phyloP scores from a whole-genome alignment of 495 filamentous ascomycete species.

The Collariella sp. region DNA sequence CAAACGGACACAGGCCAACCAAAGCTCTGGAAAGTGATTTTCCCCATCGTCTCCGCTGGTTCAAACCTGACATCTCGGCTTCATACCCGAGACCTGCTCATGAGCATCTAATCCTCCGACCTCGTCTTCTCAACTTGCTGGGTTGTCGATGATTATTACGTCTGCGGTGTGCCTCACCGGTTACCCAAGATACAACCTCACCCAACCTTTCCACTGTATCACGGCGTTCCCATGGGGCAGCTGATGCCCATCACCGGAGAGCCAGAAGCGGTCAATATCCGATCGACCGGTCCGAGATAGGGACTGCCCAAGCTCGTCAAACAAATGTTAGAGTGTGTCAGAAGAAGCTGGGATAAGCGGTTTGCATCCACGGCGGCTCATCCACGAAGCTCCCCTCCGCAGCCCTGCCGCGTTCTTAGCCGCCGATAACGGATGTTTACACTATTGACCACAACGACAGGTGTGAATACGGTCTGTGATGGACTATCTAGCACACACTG shows the following conservation, averaged over 20 bases:
- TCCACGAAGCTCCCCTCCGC: background rate
- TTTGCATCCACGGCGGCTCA: background rate
- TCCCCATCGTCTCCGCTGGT: too few relatives aligned
- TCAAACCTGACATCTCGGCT: too few relatives aligned
- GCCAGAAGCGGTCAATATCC: conserved; percentile 9
- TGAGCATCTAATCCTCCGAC: too few relatives aligned
- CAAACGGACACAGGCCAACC: too few relatives aligned
- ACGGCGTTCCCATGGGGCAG: background rate
- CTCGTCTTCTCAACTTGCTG: too few relatives aligned
- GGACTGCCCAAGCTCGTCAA: background rate
- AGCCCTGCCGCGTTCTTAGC: background rate
- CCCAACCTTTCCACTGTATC: background rate
- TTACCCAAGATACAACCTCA: background rate
- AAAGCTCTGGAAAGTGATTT: too few relatives aligned
- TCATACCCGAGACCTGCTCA: too few relatives aligned
- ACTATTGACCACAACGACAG: background rate
- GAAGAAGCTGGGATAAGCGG: background rate
- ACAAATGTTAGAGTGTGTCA: background rate
- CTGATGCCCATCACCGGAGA: background rate
- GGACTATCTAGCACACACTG: background rate
- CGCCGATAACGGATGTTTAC: conserved; percentile 15
- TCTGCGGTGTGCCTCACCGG: too few relatives aligned
- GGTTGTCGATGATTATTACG: too few relatives aligned
- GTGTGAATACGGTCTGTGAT: background rate
- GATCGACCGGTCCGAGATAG: background rate